Percentiles rank a stretch among this genome's conserved stretches.
Evolutionary conservation across 192 early-diverging fungal genomes (phyloP).

Genomic region (Mortierella hygrophila): DNA sequence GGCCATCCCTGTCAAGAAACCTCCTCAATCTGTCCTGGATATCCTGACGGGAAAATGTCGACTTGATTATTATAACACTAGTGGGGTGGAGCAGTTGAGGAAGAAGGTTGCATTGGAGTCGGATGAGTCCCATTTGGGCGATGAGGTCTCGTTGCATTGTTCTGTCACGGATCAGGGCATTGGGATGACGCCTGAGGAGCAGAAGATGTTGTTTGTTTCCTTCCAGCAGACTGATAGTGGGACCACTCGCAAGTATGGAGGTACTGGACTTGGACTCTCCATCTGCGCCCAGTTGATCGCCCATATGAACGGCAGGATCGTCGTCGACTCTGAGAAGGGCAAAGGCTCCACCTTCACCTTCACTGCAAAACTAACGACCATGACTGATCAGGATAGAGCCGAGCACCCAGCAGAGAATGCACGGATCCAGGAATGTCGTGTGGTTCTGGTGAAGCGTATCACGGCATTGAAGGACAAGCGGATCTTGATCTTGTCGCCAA

Average conservation of each 20-base stretch:
- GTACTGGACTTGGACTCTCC: constrained; percentile 63
- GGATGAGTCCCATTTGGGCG: constrained; percentile 12
- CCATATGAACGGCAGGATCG: constrained; percentile 58
- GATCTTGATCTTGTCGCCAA: constrained; percentile 38
- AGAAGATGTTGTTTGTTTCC: constrained; percentile 54
- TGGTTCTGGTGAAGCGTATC: constrained; percentile 6
- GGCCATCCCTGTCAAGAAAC: background rate
- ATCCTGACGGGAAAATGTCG: constrained; percentile 12
- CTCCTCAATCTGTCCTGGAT: constrained; percentile 2
- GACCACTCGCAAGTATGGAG: constrained; percentile 56
- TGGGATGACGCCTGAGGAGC: constrained; percentile 48
- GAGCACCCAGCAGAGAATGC: constrained; percentile 27
- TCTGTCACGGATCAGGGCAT: constrained; percentile 49
- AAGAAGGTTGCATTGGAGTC: constrained; percentile 7
- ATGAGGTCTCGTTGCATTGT: constrained; percentile 36
- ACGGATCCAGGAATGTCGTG: constrained; percentile 33
- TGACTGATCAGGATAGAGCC: constrained; percentile 23
- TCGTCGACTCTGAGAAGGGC: constrained; percentile 56
- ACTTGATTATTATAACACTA: background rate
- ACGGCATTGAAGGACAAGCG: background rate
- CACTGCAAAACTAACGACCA: constrained; percentile 26
- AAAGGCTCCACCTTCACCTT: constrained; percentile 60
- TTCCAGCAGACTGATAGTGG: constrained; percentile 54
- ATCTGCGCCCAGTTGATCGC: constrained; percentile 61
- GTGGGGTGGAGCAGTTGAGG: background rate